Evolutionary conservation across 106 monocot genomes (phyloP), one percentile per base, ranked within the genome.

Genomic region (Xerophyta viscosa): DNA sequence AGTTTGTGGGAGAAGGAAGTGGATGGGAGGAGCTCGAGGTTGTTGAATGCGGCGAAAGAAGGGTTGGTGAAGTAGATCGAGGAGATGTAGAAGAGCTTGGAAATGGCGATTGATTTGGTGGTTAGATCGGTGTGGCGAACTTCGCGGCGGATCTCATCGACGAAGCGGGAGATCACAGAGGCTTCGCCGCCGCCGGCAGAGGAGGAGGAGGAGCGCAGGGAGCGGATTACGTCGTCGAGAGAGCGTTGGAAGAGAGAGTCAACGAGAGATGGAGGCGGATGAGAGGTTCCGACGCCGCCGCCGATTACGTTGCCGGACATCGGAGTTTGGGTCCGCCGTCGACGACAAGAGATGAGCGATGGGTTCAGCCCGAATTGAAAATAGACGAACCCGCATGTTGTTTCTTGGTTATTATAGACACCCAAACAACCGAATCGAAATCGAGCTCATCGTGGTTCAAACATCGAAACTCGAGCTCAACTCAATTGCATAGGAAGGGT

Each of bases 1-100:
- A 69, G 77, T 52, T 80, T 84, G 69, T 33, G 46, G 31, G 62
- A 63, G 57, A 66, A 65, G 58, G 45, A 31, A 21, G 76, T 22
- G 53, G 83, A 69, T 21, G 83, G 74, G 68, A 93, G 80, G 59
- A 92, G 92, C 60, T 79, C 73, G 52, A 93, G 50, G 57, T 77
- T 52, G 52, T 65, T 80, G 73, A 86, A 81, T 56, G 79, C 55
- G 42, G 82, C 66, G 53, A 45, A 78, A 49, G 80, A 61, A 50
- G 58, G 37, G 66, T 76, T 52, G 60, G 58, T 20, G 62, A 28
- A 61, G 71, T 93, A 53, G 65, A 93, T 52, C 63, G 92, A 77
- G 60, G 77, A 74, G 77, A 93, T 73, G 69, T 71, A 93, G 57
- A 80, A 76, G 65, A 93, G 83, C 69, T 93, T 93, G 53, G 71